These are phyloP conservation scores for Sarcodon sp. DNA, from an alignment of 768 basidiomycete species.

Conservation along the genomic window DNA sequence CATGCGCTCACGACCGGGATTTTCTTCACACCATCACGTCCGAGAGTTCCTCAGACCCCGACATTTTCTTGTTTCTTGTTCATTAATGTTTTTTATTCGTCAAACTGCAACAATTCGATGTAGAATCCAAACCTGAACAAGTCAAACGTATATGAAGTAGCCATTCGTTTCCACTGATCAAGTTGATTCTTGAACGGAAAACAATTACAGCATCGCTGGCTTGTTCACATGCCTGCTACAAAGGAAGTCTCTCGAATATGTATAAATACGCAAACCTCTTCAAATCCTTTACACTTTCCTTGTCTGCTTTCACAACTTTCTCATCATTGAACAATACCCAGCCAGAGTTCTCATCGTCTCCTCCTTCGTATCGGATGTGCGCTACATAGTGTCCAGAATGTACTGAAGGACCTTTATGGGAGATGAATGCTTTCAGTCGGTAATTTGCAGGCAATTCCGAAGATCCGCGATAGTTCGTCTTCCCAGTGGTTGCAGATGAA, in stretches of 20 bases:
- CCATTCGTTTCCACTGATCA: too few relatives aligned
- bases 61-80: too few relatives aligned
- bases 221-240: too few relatives aligned
- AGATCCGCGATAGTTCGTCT: conserved; percentile 29
- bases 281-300: conserved; percentile 67
- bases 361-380: conserved; percentile 35
- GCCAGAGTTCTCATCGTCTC: conserved; percentile 20
- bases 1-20: too few relatives aligned
- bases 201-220: too few relatives aligned
- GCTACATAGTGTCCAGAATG: conserved; percentile 94
- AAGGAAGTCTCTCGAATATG: conserved; percentile 57
- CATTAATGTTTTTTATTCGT: too few relatives aligned
- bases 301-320: conserved; percentile 86
- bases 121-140: too few relatives aligned
- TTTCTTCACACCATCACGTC: too few relatives aligned
- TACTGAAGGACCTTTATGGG: conserved; percentile 92
- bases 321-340: conserved; percentile 97
- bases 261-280: conserved; percentile 88
- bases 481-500: conserved; percentile 9
- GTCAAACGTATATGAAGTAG: too few relatives aligned
- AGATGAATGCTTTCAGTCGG: conserved; percentile 85
- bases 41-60: too few relatives aligned
- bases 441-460: conserved; percentile 61
- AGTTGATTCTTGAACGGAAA: too few relatives aligned
- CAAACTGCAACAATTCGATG: too few relatives aligned